Evolutionary conservation across 116 monocot species (phyloP).

Genomic region (Trichopus zeylanicus): DNA sequence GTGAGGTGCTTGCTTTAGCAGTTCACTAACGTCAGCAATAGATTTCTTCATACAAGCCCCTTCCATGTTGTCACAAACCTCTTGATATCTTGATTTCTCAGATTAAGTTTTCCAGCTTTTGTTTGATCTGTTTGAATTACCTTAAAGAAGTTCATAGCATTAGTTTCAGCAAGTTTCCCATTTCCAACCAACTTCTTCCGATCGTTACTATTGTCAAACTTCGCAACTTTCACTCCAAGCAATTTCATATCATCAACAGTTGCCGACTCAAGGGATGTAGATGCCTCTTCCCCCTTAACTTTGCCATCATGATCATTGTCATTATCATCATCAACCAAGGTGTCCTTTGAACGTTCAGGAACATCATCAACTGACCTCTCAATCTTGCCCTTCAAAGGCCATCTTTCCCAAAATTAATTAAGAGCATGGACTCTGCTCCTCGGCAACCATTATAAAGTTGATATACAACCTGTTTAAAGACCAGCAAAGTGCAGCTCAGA

Average conservation of each 20-base stretch:
- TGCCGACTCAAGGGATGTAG: conserved; percentile 84
- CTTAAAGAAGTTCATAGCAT: background rate
- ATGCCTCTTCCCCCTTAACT: conserved; percentile 22
- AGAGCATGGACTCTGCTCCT: conserved; percentile 21
- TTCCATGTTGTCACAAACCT: background rate
- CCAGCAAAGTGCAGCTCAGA: conserved; percentile 44
- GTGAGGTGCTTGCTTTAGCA: background rate
- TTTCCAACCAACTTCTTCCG: conserved; percentile 4
- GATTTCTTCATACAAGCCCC: background rate
- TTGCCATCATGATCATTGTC: conserved; percentile 16
- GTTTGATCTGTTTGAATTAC: conserved; percentile 27
- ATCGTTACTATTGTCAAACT: conserved; percentile 5
- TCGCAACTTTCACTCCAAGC: conserved; percentile 52
- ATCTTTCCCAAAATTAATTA: background rate
- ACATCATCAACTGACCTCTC: background rate
- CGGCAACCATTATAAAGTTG: conserved; percentile 7
- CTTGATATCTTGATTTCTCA: background rate
- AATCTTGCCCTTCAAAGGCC: background rate
- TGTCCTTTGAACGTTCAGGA: conserved; percentile 16
- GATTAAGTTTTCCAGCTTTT: conserved; percentile 28
- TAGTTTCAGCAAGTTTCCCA: conserved; percentile 6
- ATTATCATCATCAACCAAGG: conserved; percentile 34
- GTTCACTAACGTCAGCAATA: background rate
- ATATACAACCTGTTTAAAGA: conserved; percentile 52
- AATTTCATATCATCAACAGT: conserved; percentile 74